Base-by-base conservation (phyloP, 208 protist genomes). In the Leishmania amazonensis region DNA sequence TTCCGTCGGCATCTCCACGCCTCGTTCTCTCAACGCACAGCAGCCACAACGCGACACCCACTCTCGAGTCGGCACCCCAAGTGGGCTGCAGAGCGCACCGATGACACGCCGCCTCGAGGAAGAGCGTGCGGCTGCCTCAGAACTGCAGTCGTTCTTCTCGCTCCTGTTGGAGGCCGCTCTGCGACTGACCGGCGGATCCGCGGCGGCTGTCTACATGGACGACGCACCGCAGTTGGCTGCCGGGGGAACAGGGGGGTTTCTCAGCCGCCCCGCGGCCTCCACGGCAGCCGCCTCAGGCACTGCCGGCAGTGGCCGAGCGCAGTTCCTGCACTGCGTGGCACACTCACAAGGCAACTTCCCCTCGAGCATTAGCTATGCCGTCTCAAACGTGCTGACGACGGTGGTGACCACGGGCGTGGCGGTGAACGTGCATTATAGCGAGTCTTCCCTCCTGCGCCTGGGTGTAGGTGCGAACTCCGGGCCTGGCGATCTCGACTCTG, bases 181-280 rank as follows among this genome's bases (percentile, higher is more conserved):
- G 28, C 87, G 86, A 21, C 81, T 87, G 7, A 83, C 86, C 11
- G 89, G 90, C 45, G 92, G 83, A 5, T 89, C 82, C 1, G 87
- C 89, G 11, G 94, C 84, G 0, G 94, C 91, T 1, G 74, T 97
- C 0, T 97, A 93, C 83, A 57, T 97, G 77, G 81, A 83, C 67
- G 76, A 89, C 35, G 31, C 62, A 17, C 40, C 57, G 3, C 58
- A 51, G 38, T 67, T 45, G 7, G 42, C 38, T 68, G 40, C 13
- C 47, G 53, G 73, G n/a, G 62, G 45, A 45, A 2, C 51, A 4
- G 70, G 35, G 35, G 65, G 28, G 19, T 21, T 17, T 21, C 58
- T 58, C 47, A 35, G 24, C 71, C 71, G 51, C 31, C 51, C 62
- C 2, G 68, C 45, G 19, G 38, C 62, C 11, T 35, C 74, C 3